Percentiles rank a stretch among this genome's conserved stretches.
These are phyloP conservation scores for Coemansia sp. DNA, from an alignment of 192 early-diverging fungal genomes.

Conservation along the genomic window DNA sequence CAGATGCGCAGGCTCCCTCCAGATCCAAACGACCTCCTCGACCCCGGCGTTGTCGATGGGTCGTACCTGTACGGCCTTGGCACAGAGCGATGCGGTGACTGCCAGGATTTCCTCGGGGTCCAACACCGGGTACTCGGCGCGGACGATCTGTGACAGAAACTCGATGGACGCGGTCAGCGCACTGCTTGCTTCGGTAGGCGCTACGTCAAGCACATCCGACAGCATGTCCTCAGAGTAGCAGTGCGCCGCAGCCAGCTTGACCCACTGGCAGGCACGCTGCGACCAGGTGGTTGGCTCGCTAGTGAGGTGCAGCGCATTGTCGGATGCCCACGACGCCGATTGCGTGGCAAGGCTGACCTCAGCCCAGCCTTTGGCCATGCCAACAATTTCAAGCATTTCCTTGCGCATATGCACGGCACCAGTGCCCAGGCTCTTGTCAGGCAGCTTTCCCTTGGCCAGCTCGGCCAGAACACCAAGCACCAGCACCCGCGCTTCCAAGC, in stretches of 20 bases:
- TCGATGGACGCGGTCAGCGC: constrained; percentile 26
- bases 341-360: constrained; percentile 28
- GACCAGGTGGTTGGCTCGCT: constrained; percentile 21
- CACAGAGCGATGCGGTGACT: constrained; percentile 10
- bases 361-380: constrained; percentile 18
- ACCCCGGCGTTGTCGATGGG: constrained; percentile 8
- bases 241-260: constrained; percentile 10
- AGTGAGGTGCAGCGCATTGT: constrained; percentile 15
- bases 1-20: constrained; percentile 29
- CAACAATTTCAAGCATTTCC: constrained; percentile 24
- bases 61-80: constrained; percentile 13
- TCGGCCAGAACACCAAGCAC: constrained; percentile 18
- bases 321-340: constrained; percentile 30
- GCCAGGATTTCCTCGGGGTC: constrained; percentile 12
- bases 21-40: constrained; percentile 33
- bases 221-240: constrained; percentile 22
- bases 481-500: constrained; percentile 11
- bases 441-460: constrained; percentile 13
- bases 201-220: constrained; percentile 4
- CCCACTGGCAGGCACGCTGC: constrained; percentile 19
- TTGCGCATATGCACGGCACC: constrained; percentile 9
- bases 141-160: constrained; percentile 27
- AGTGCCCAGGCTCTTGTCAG: constrained; percentile 11
- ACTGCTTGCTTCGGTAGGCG: neutral
- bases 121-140: constrained; percentile 38